Conservation (phyloP, 805 yeast species). For the Saturnispora hagleri region DNA sequence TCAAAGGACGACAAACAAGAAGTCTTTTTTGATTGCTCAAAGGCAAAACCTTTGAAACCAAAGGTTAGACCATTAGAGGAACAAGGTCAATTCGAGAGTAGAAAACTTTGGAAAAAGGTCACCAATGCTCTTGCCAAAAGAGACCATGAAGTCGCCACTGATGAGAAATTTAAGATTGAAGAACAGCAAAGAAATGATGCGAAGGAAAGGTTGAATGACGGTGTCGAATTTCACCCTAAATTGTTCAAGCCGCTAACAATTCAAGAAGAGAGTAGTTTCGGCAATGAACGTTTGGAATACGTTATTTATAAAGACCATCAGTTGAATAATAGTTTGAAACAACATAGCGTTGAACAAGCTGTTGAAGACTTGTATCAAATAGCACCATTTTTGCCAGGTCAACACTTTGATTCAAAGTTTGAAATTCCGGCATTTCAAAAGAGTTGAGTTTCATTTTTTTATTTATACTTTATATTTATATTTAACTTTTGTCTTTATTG, state of each 20-base stretch:
- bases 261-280: slow-evolving; percentile 22
- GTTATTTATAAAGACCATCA: slow-evolving; percentile 44
- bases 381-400: slow-evolving; percentile 82
- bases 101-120: slow-evolving; percentile 77
- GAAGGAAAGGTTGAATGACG: slow-evolving; percentile 65
- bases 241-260: slow-evolving; percentile 47
- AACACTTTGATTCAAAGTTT: slow-evolving; percentile 53
- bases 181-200: slow-evolving; percentile 73
- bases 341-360: slow-evolving; percentile 31
- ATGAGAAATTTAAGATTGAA: slow-evolving; percentile 80
- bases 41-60: slow-evolving; percentile 49
- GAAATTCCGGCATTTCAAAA: slow-evolving; percentile 61
- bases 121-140: slow-evolving; percentile 70
- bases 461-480: background rate
- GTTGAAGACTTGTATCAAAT: slow-evolving; percentile 41
- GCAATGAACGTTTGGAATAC: slow-evolving; percentile 48
- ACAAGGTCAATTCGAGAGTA: slow-evolving; percentile 75
- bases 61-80: slow-evolving; percentile 66
- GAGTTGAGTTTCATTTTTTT: slow-evolving; percentile 16
- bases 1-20: slow-evolving; percentile 33
- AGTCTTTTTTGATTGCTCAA: slow-evolving; percentile 52
- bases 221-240: slow-evolving; percentile 73
- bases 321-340: slow-evolving; percentile 21
- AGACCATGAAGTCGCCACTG: slow-evolving; percentile 78
- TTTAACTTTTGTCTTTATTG: background rate